These are phyloP conservation scores for Panicum hallii DNA, from an alignment of 202 grass and related monocot species.

Conservation along the genomic window DNA sequence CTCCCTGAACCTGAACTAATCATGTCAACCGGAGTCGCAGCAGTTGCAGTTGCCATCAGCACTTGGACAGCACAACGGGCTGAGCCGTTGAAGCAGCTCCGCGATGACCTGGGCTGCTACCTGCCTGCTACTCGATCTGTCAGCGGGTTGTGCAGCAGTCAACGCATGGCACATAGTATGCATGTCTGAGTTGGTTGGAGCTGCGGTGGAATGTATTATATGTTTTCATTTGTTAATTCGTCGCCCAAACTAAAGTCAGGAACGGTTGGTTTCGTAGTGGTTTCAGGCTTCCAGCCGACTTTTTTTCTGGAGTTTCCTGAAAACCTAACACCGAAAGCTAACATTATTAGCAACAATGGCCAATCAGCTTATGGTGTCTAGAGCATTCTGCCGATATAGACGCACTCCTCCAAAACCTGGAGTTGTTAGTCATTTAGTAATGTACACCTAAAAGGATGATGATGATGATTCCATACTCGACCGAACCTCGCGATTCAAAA, in stretches of 20 bases:
- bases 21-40: conserved; percentile 7
- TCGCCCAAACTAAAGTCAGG: background rate
- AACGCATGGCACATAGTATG: background rate
- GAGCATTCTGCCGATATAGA: too few relatives aligned
- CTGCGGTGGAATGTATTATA: background rate
- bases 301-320: background rate
- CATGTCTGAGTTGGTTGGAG: background rate
- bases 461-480: background rate
- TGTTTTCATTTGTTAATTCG: background rate
- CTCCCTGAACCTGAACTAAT: background rate
- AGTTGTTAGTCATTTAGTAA: background rate
- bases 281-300: background rate
- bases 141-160: background rate
- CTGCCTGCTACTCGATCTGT: background rate
- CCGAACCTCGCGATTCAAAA: background rate
- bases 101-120: conserved; percentile 15
- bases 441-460: background rate
- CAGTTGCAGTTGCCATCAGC: conserved; percentile 21
- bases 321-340: background rate
- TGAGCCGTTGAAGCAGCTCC: background rate
- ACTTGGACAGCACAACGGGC: background rate
- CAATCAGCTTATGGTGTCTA: background rate
- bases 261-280: conserved; percentile 15
- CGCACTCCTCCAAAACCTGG: too few relatives aligned
- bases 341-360: background rate